A percentile compares a stretch with the other conserved stretches of the same genome.
Conservation (phyloP, 1,139 yeast species). For the Protomyces arabidopsidicola region DNA sequence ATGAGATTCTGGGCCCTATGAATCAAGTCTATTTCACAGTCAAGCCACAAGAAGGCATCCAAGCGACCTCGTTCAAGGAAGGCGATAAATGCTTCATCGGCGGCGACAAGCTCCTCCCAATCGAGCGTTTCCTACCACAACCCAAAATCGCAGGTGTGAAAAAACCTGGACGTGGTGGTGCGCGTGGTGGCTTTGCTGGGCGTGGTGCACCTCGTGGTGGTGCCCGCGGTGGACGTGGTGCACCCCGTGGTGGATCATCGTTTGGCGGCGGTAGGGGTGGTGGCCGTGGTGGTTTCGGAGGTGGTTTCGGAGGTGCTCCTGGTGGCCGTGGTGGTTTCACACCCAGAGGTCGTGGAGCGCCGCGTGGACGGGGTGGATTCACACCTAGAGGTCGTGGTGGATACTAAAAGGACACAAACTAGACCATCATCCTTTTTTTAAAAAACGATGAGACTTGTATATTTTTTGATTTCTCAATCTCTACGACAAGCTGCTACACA, state of each 20-base stretch:
- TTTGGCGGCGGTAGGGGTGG: slow-evolving; percentile 39
- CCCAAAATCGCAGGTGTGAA: slow-evolving; percentile 46
- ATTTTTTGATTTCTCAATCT: too few relatives aligned
- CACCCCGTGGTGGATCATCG: slow-evolving; percentile 42
- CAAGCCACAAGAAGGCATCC: slow-evolving; percentile 93
- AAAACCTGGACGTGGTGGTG: slow-evolving; percentile 50
- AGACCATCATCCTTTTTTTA: neutral
- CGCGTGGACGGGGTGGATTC: slow-evolving; percentile 35
- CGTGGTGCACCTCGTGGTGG: slow-evolving; percentile 45
- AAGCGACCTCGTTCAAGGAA: slow-evolving; percentile 83
- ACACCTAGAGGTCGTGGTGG: slow-evolving; percentile 29
- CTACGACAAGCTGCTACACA: neutral
- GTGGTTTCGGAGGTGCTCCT: slow-evolving; percentile 36
- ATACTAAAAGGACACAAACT: slow-evolving; percentile 6
- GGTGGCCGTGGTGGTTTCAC: slow-evolving; percentile 28
- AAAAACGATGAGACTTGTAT: too few relatives aligned
- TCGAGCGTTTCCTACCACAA: slow-evolving; percentile 66
- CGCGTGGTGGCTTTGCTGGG: slow-evolving; percentile 44
- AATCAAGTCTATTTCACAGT: slow-evolving; percentile 96
- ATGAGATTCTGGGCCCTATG: slow-evolving; percentile 94
- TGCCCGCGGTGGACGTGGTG: slow-evolving; percentile 44
- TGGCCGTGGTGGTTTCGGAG: slow-evolving; percentile 40
- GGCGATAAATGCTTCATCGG: slow-evolving; percentile 97
- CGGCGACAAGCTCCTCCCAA: slow-evolving; percentile 88
- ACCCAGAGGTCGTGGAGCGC: slow-evolving; percentile 31